Evolutionary conservation across 768 basidiomycete species (phyloP).

Genomic region (Boletus speciosus): DNA sequence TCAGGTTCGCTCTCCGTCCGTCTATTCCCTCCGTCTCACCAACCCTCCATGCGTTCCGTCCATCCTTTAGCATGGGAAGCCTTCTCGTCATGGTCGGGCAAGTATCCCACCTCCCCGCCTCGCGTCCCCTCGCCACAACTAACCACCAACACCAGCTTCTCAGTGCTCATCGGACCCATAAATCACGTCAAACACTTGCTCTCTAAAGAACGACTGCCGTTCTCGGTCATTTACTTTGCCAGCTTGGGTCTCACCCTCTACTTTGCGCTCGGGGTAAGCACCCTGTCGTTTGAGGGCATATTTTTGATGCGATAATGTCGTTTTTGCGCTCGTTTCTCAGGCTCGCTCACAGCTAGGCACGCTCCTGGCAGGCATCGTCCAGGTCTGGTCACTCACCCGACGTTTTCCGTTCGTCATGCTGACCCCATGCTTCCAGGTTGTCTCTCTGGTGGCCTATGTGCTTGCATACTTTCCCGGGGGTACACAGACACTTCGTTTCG

Average conservation of each 20-base stretch:
- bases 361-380: slow-evolving; percentile 75
- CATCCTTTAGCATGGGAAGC: slow-evolving; percentile 64
- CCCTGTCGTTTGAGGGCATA: too few relatives aligned
- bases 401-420: background rate
- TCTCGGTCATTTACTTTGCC: slow-evolving; percentile 76
- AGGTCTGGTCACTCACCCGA: slow-evolving; percentile 40
- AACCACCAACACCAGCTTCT: slow-evolving; percentile 48
- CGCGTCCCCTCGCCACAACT: background rate
- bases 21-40: background rate
- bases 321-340: slow-evolving; percentile 34
- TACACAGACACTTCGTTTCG: slow-evolving; percentile 73
- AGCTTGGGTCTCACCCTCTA: slow-evolving; percentile 87
- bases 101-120: slow-evolving; percentile 20
- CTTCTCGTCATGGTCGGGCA: slow-evolving; percentile 96
- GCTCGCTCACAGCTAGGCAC: slow-evolving; percentile 84
- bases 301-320: background rate
- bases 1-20: slow-evolving; percentile 48
- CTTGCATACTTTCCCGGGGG: slow-evolving; percentile 96
- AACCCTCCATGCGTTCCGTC: background rate
- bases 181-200: slow-evolving; percentile 88
- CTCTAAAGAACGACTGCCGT: slow-evolving; percentile 80
- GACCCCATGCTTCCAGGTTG: slow-evolving; percentile 44
- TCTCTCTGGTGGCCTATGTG: slow-evolving; percentile 84
- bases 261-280: slow-evolving; percentile 77
- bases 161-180: slow-evolving; percentile 83